phyloP scores from a whole-genome alignment of 2,329 filamentous ascomycete species.

The Fusarium camptoceras region DNA sequence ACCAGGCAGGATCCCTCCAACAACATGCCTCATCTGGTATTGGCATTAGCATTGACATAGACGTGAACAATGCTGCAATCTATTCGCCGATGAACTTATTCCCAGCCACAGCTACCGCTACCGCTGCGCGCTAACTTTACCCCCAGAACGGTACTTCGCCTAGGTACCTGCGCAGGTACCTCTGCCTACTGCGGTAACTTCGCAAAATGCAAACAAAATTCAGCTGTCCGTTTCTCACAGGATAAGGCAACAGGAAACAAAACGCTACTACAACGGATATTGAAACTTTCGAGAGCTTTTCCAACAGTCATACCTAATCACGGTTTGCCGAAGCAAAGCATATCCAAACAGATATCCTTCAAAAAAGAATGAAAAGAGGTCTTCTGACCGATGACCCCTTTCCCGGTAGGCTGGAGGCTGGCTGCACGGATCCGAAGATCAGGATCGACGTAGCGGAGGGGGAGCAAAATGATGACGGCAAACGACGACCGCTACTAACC shows the following conservation, averaged over 20 bases:
- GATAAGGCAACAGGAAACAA: neutral
- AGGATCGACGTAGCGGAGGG: constrained; percentile 43
- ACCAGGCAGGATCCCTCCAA: constrained; percentile 28
- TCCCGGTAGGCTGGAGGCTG: constrained; percentile 40
- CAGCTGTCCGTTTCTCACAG: neutral
- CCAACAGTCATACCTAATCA: constrained; percentile 6
- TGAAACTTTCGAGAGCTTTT: constrained; percentile 6
- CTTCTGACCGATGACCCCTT: constrained; percentile 40
- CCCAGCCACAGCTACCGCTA: constrained; percentile 13
- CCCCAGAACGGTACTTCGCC: constrained; percentile 1
- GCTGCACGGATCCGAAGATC: constrained; percentile 46
- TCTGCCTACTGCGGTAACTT: neutral
- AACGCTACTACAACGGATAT: neutral
- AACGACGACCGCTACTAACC: constrained; percentile 23
- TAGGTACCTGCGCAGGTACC: neutral
- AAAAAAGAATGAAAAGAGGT: constrained; percentile 15
- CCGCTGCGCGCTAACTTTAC: neutral
- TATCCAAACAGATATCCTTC: constrained; percentile 16
- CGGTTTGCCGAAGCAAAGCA: constrained; percentile 20
- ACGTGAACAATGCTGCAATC: constrained; percentile 15
- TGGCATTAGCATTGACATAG: constrained; percentile 14
- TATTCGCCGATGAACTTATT: constrained; percentile 27
- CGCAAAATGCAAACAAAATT: constrained; percentile 2
- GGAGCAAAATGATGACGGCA: constrained; percentile 41
- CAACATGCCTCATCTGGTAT: constrained; percentile 21